Conservation (phyloP, 345 rosid species). For the Eucalyptus curtisii region DNA sequence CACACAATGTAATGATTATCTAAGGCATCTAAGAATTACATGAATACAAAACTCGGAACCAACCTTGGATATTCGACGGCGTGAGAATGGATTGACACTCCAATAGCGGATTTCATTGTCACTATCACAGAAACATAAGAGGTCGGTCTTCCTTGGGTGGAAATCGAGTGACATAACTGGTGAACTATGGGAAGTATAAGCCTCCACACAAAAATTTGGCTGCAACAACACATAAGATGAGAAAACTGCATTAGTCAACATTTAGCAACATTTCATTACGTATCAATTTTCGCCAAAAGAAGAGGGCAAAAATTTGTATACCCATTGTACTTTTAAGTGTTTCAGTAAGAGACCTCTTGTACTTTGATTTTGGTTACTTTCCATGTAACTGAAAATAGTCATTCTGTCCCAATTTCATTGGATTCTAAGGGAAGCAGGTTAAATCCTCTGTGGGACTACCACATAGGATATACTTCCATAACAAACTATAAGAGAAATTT, state of each 20-base stretch:
- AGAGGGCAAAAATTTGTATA: background rate
- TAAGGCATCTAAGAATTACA: background rate
- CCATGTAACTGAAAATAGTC: background rate
- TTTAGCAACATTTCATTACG: background rate
- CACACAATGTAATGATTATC: background rate
- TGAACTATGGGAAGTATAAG: constrained; percentile 35
- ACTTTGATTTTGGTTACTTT: background rate
- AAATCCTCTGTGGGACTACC: background rate
- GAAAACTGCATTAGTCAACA: background rate
- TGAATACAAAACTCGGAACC: background rate
- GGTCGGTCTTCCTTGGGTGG: constrained; percentile 53
- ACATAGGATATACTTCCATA: background rate
- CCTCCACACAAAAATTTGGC: constrained; percentile 37
- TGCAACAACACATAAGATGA: constrained; percentile 8
- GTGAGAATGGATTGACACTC: constrained; percentile 33
- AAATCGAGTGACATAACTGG: constrained; percentile 61
- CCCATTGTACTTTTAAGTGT: background rate
- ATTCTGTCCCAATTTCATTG: background rate
- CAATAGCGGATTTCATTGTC: constrained; percentile 45
- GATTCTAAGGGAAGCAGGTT: background rate
- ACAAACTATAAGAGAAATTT: background rate
- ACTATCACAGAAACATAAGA: constrained; percentile 48
- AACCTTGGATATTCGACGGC: constrained; percentile 40
- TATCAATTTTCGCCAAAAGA: background rate
- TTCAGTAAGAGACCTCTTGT: background rate